A percentile compares a stretch with the other conserved stretches of the same genome.
Conservation (phyloP, 495 filamentous ascomycete genomes). For the Darksidea phi region DNA sequence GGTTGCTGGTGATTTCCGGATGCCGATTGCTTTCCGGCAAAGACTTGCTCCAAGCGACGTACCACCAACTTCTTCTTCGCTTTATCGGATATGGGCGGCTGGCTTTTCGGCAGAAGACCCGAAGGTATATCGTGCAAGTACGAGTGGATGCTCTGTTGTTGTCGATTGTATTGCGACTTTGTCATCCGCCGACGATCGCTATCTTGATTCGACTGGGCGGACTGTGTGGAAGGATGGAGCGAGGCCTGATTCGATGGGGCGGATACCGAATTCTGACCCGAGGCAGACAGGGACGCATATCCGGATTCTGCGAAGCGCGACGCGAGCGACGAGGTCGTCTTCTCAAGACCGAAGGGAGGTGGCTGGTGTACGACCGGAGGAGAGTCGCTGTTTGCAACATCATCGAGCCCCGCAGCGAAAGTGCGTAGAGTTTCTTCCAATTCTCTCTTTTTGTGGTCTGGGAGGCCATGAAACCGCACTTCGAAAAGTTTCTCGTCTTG, state of each 20-base stretch:
- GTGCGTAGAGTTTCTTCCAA: slow-evolving; percentile 67
- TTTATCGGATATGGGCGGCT: slow-evolving; percentile 58
- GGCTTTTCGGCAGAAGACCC: slow-evolving; percentile 54
- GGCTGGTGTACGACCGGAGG: slow-evolving; percentile 1
- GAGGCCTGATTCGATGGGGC: slow-evolving; percentile 22
- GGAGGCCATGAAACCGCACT: slow-evolving; percentile 67
- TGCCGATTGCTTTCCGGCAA: slow-evolving; percentile 63
- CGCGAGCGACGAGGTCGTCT: slow-evolving; percentile 50
- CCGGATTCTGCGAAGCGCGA: slow-evolving; percentile 65
- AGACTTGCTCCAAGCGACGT: slow-evolving; percentile 69
- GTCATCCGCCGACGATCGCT: slow-evolving; percentile 14
- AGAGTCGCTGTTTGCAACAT: slow-evolving; percentile 7
- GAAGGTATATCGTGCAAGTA: slow-evolving; percentile 63
- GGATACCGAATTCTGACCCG: slow-evolving; percentile 43
- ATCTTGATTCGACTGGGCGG: background rate
- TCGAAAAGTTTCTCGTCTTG: slow-evolving; percentile 72
- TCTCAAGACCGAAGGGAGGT: slow-evolving; percentile 23
- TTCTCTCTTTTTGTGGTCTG: slow-evolving; percentile 65
- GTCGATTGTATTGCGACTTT: slow-evolving; percentile 40
- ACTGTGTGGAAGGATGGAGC: background rate
- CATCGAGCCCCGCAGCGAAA: slow-evolving; percentile 60
- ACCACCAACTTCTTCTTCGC: slow-evolving; percentile 72
- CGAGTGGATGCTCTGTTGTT: slow-evolving; percentile 55
- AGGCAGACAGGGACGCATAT: slow-evolving; percentile 69
- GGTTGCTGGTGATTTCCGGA: slow-evolving; percentile 47